A percentile compares a stretch with the other conserved stretches of the same genome.
Conservation (phyloP, 345 rosid genomes). For the Trapa incisa region DNA sequence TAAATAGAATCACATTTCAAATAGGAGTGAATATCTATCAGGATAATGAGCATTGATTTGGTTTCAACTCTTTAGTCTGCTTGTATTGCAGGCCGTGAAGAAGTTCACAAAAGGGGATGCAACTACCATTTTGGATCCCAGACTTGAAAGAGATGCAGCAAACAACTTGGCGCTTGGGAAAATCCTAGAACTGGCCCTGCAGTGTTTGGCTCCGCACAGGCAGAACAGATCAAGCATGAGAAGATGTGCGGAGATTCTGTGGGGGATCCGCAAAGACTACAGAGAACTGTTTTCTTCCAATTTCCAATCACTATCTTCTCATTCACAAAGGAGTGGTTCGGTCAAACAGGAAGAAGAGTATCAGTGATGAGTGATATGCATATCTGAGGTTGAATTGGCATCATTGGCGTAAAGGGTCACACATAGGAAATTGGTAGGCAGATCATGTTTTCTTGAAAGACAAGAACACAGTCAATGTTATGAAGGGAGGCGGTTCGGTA, state of each 20-base stretch:
- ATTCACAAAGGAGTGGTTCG: constrained; percentile 23
- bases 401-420: background rate
- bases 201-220: constrained; percentile 63
- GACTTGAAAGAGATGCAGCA: constrained; percentile 34
- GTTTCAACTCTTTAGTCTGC: background rate
- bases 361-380: background rate
- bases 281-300: constrained; percentile 33
- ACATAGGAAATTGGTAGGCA: background rate
- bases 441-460: background rate
- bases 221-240: constrained; percentile 70
- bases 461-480: background rate
- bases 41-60: no score
- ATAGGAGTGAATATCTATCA: background rate
- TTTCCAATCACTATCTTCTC: constrained; percentile 18
- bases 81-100: constrained; percentile 56
- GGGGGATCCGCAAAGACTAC: constrained; percentile 81
- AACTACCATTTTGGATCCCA: constrained; percentile 49
- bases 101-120: constrained; percentile 59
- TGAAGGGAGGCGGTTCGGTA: background rate
- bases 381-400: background rate
- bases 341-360: background rate
- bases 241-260: constrained; percentile 70
- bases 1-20: background rate
- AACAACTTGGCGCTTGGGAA: constrained; percentile 53
- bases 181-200: constrained; percentile 59